These are phyloP conservation scores for Zelopaecilomyces penicillatus DNA, from an alignment of 2,329 filamentous ascomycete genomes.

Conservation along the genomic window DNA sequence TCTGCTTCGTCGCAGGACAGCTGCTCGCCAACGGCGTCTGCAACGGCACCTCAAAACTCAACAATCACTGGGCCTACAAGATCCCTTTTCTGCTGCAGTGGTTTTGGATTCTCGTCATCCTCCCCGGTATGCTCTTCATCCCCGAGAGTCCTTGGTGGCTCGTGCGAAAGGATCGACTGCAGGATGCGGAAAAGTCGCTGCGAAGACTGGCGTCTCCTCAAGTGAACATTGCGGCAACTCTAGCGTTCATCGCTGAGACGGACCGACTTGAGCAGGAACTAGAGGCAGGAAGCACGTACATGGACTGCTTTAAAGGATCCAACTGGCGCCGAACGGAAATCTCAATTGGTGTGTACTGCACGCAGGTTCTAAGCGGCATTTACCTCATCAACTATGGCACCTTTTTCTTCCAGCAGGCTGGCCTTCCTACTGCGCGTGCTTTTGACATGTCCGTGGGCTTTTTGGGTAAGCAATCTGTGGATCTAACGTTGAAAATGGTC, in stretches of 20 bases:
- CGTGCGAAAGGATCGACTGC: constrained; percentile 17
- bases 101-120: constrained; percentile 23
- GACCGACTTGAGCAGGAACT: constrained; percentile 34
- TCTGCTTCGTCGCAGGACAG: constrained; percentile 35
- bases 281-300: constrained; percentile 29
- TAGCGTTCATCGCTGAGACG: constrained; percentile 61
- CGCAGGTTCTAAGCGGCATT: constrained; percentile 31
- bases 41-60: constrained; percentile 8
- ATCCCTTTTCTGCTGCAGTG: constrained; percentile 35
- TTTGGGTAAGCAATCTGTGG: constrained; percentile 11
- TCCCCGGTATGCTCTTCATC: constrained; percentile 19
- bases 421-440: constrained; percentile 28
- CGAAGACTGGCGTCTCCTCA: constrained; percentile 35
- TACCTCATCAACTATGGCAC: constrained; percentile 35
- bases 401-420: constrained; percentile 39
- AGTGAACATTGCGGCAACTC: constrained; percentile 27
- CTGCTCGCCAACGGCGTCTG: constrained; percentile 20
- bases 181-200: constrained; percentile 20
- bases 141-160: constrained; percentile 29
- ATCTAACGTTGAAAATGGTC: constrained; percentile 28
- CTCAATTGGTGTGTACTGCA: constrained; percentile 32
- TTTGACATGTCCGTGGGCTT: constrained; percentile 32
- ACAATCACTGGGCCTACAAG: constrained; percentile 50
- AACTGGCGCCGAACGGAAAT: constrained; percentile 39
- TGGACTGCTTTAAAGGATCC: constrained; percentile 39